Base-by-base conservation (phyloP, 106 monocot genomes). In the Platanthera zijinensis region DNA sequence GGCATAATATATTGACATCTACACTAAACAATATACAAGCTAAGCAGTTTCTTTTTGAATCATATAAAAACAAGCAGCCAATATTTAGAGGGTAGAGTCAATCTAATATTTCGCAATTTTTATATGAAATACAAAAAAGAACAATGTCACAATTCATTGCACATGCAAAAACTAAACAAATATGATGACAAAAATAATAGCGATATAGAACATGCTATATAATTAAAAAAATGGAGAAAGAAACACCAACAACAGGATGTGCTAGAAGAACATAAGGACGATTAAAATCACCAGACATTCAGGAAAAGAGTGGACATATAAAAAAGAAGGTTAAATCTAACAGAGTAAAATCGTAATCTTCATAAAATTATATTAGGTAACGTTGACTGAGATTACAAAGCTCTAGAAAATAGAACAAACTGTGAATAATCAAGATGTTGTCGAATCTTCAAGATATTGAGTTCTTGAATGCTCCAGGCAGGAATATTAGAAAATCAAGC, bases 11-110 rank as follows among this genome's bases (percentile, higher is more conserved):
- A 17, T 4, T 4, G 19, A 63, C 6, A 63, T 19, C 63, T 8
- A 63, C 63, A 63, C 19, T 63, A 28, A 22, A 21, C 63, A 63
- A 66, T 66, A 66, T 28, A 66, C 66, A 66, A 66, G 30, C 22
- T 32, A 22, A 28, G 30, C 15, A 30, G 30, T 8, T 28, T 66
- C 28, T 28, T 66, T 12, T 1, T 62, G 18, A 21, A 6, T 22
- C 2, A 22, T 7, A 62, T 5, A 18, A 21, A 61, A 61, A 61
- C 61, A 64, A 30, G 64, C 64, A 64, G 28, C 21, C 66, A 32
- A 62, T 21, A 62, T 62, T 32, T 32, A 32, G 30, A 28, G 30
- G 30, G 11, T 30, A 66, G 10, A 66, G 32, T 25, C 8, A 28
- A 59, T 1, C 3, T 66, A 66, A 32, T 59, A 66, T 10, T 32